A percentile compares a stretch with the other conserved stretches of the same genome.
These are phyloP conservation scores for Angophora floribunda DNA, from an alignment of 345 rosid species.

Conservation along the genomic window DNA sequence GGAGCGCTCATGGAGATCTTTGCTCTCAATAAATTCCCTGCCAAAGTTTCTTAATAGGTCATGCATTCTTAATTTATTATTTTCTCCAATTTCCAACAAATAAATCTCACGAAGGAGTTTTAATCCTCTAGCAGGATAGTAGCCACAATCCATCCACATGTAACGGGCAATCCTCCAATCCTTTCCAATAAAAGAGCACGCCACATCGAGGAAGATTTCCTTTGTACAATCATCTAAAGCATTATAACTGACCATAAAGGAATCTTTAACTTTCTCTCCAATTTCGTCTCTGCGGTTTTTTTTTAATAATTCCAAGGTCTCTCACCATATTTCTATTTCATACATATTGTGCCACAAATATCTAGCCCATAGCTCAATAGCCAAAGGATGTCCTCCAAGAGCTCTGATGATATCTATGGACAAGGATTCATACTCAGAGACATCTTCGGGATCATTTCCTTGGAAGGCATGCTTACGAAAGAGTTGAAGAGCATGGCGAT, in stretches of 20 bases:
- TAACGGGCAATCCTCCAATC: not conserved
- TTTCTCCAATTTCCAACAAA: not conserved
- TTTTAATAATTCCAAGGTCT: not conserved
- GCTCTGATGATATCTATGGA: not conserved
- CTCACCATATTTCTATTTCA: not conserved
- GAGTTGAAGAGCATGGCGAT: not conserved
- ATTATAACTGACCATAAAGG: not conserved
- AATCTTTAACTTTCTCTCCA: not conserved
- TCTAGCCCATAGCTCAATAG: not conserved
- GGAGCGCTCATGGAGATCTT: not conserved
- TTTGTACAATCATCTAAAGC: not conserved
- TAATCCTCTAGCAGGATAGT: not conserved
- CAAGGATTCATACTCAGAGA: not conserved
- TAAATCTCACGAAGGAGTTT: not conserved
- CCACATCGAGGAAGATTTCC: conserved; percentile 1
- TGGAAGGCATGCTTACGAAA: not conserved
- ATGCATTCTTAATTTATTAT: not conserved
- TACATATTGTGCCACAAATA: not conserved
- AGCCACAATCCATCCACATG: not conserved
- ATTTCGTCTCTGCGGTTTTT: not conserved
- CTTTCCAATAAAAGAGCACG: conserved; percentile 1
- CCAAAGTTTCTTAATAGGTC: not conserved
- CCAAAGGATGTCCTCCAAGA: not conserved
- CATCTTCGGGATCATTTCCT: not conserved
- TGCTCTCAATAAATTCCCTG: not conserved